These are phyloP conservation scores for Pyracantha coccinea DNA, from an alignment of 331 rosid species.

Conservation along the genomic window DNA sequence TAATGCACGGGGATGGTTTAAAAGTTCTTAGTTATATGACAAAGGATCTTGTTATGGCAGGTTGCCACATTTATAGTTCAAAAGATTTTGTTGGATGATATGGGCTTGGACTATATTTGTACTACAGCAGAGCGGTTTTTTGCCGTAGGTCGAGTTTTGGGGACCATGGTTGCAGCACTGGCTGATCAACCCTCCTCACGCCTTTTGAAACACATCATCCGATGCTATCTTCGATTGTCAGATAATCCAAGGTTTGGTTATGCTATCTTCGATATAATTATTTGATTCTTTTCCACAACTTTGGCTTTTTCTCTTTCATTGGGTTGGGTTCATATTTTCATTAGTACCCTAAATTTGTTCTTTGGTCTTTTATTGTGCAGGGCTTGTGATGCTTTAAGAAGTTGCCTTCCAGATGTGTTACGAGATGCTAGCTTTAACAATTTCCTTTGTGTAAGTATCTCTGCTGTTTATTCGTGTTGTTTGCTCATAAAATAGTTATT, in stretches of 20 bases:
- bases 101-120: conserved; percentile 75
- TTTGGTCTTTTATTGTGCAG: conserved; percentile 23
- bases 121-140: conserved; percentile 72
- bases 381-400: conserved; percentile 70
- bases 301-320: not conserved
- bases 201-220: conserved; percentile 60
- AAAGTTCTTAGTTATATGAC: conserved; percentile 5
- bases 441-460: conserved; percentile 54
- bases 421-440: conserved; percentile 50
- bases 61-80: conserved; percentile 87
- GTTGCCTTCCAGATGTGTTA: conserved; percentile 69
- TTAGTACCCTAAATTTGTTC: not conserved
- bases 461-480: not conserved
- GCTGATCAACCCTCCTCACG: conserved; percentile 73
- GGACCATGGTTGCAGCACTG: conserved; percentile 55
- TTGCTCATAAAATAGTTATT: not conserved
- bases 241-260: conserved; percentile 53
- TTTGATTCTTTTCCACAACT: not conserved
- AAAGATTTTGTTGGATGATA: conserved; percentile 59
- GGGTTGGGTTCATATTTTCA: not conserved
- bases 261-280: not conserved
- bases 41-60: conserved; percentile 29
- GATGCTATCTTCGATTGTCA: conserved; percentile 72
- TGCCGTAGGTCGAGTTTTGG: conserved; percentile 65
- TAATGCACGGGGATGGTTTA: not conserved